Evolutionary conservation across 495 filamentous ascomycete species (phyloP).

Genomic region (Penicillium flavigenum): DNA sequence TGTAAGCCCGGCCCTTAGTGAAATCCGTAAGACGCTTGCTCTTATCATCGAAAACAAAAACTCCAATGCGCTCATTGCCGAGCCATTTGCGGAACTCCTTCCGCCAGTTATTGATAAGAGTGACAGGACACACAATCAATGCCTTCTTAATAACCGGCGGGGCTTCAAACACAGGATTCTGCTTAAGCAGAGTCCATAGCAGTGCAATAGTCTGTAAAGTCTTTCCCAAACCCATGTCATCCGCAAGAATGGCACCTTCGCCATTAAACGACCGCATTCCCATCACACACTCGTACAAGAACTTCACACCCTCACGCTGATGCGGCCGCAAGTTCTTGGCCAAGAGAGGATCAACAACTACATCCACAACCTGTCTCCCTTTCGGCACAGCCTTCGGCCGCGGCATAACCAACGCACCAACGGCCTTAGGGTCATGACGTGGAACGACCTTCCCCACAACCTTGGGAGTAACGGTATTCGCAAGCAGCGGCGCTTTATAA

Average conservation of each 20-base stretch:
- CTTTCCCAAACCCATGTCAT: conserved; percentile 83
- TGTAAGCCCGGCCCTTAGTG: conserved; percentile 72
- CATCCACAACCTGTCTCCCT: conserved; percentile 72
- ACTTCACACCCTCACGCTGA: conserved; percentile 74
- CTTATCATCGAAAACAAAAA: conserved; percentile 69
- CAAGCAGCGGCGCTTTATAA: conserved; percentile 63
- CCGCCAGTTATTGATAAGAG: conserved; percentile 76
- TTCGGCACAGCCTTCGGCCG: conserved; percentile 54
- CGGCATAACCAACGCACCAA: conserved; percentile 69
- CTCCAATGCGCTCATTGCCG: conserved; percentile 72
- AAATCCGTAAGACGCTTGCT: conserved; percentile 69
- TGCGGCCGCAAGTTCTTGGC: conserved; percentile 65
- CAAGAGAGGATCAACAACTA: conserved; percentile 77
- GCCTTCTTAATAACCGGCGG: conserved; percentile 71
- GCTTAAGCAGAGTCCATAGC: conserved; percentile 78
- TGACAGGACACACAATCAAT: conserved; percentile 78
- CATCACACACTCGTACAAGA: conserved; percentile 86
- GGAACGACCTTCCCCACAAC: conserved; percentile 51
- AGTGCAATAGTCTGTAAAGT: conserved; percentile 77
- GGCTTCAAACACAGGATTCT: conserved; percentile 67
- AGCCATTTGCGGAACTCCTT: conserved; percentile 82
- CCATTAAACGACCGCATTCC: conserved; percentile 70
- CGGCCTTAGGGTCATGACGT: conserved; percentile 63
- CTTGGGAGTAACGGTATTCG: conserved; percentile 51
- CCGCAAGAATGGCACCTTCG: conserved; percentile 73